Percentiles rank a stretch among this genome's conserved stretches.
These are phyloP conservation scores for Dipteronia sinensis DNA, from an alignment of 345 rosid genomes.

Conservation along the genomic window DNA sequence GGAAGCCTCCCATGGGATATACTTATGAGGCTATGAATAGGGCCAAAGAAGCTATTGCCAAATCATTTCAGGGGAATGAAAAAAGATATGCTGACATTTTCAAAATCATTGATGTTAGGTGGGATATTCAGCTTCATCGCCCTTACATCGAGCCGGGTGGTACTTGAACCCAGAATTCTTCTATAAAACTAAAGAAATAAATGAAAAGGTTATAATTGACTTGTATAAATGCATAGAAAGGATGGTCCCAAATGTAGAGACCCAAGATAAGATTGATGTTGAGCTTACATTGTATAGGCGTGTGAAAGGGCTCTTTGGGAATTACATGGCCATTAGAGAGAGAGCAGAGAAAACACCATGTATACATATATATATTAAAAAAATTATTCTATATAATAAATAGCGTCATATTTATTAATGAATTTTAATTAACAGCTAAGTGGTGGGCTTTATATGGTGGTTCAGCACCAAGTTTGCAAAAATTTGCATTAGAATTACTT, in stretches of 20 bases:
- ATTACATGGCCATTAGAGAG: background rate
- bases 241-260: background rate
- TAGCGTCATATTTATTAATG: no score
- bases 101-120: constrained; percentile 19
- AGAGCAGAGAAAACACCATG: background rate
- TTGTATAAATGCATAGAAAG: background rate
- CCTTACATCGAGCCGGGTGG: constrained; percentile 13
- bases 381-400: no score
- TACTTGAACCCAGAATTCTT: constrained; percentile 11
- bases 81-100: constrained; percentile 3
- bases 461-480: background rate
- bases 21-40: no score
- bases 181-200: background rate
- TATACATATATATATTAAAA: no score
- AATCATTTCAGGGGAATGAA: background rate
- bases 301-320: background rate
- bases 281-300: background rate
- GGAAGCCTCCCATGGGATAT: no score
- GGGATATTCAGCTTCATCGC: constrained; percentile 13
- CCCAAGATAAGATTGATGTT: background rate
- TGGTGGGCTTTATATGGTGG: constrained; percentile 6
- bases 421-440: background rate
- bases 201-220: background rate
- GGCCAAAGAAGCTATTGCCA: background rate
- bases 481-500: no score